A percentile compares a stretch with the other conserved stretches of the same genome.
Evolutionary conservation across 805 yeast species (phyloP).

Genomic region (Kazachstania psychrophila): DNA sequence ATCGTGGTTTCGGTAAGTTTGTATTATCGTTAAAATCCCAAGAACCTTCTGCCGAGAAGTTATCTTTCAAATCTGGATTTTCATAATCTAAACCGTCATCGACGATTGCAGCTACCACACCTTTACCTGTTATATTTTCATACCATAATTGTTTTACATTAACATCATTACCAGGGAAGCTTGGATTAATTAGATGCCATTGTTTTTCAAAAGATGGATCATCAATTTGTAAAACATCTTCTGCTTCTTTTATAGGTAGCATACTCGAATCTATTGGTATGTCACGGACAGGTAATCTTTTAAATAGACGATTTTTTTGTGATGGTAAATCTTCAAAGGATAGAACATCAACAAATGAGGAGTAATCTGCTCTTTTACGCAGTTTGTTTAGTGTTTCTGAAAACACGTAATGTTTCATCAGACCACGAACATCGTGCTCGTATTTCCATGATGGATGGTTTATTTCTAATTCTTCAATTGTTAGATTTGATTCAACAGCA

Average conservation of each 20-base stretch:
- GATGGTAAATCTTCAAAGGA: slow-evolving; percentile 50
- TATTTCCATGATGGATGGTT: slow-evolving; percentile 40
- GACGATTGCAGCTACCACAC: slow-evolving; percentile 76
- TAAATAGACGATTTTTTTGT: slow-evolving; percentile 34
- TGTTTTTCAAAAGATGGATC: slow-evolving; percentile 82
- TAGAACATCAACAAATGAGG: slow-evolving; percentile 12
- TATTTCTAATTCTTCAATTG: slow-evolving; percentile 31
- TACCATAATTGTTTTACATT: slow-evolving; percentile 83
- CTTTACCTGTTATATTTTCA: slow-evolving; percentile 69
- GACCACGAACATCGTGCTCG: slow-evolving; percentile 57
- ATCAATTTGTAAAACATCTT: slow-evolving; percentile 46
- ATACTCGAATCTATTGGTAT: slow-evolving; percentile 44
- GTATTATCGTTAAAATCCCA: slow-evolving; percentile 85
- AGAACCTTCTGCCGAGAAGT: slow-evolving; percentile 70
- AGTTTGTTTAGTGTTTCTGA: slow-evolving; percentile 34
- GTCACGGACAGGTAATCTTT: slow-evolving; percentile 50
- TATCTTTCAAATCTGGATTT: slow-evolving; percentile 58
- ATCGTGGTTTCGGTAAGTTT: slow-evolving; percentile 68
- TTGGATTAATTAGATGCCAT: slow-evolving; percentile 84
- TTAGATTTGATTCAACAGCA: slow-evolving; percentile 44
- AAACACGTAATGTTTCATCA: slow-evolving; percentile 57
- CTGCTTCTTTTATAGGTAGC: slow-evolving; percentile 37
- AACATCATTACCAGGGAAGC: slow-evolving; percentile 71
- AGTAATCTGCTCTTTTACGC: slow-evolving; percentile 10
- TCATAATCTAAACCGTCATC: slow-evolving; percentile 92